A percentile compares a stretch with the other conserved stretches of the same genome.
phyloP scores from a whole-genome alignment of 352 stramenopile genomes.

The Plasmopara muralis region DNA sequence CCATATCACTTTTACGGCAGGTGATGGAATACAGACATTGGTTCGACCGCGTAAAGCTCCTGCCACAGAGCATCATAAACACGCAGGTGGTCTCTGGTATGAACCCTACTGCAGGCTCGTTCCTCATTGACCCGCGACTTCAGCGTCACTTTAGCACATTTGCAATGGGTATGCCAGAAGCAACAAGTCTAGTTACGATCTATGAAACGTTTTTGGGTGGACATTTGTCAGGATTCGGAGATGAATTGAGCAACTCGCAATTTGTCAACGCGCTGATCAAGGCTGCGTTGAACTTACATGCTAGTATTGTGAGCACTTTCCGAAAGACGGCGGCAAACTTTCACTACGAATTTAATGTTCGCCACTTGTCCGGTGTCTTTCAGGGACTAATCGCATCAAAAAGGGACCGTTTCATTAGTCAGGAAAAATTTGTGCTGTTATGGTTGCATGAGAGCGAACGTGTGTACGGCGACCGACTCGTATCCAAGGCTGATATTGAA shows the following conservation, averaged over 20 bases:
- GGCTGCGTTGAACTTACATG: constrained; percentile 89
- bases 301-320: constrained; percentile 86
- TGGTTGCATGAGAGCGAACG: constrained; percentile 96
- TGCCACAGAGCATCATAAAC: constrained; percentile 91
- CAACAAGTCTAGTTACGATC: constrained; percentile 91
- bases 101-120: constrained; percentile 94
- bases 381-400: constrained; percentile 92
- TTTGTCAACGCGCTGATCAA: constrained; percentile 91
- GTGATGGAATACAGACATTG: constrained; percentile 95
- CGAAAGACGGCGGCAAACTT: constrained; percentile 95
- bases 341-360: constrained; percentile 98
- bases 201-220: constrained; percentile 95
- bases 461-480: constrained; percentile 93
- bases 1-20: constrained; percentile 91
- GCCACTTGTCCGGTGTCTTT: constrained; percentile 94
- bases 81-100: constrained; percentile 94
- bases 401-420: constrained; percentile 85
- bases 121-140: constrained; percentile 90
- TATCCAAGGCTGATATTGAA: constrained; percentile 87
- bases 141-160: constrained; percentile 96
- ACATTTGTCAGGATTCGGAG: constrained; percentile 87
- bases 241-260: constrained; percentile 82
- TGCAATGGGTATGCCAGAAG: constrained; percentile 91
- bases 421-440: constrained; percentile 92
- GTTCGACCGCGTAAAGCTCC: constrained; percentile 90